These are phyloP conservation scores for Boletus fagicola DNA, from an alignment of 768 basidiomycete genomes.

Conservation along the genomic window DNA sequence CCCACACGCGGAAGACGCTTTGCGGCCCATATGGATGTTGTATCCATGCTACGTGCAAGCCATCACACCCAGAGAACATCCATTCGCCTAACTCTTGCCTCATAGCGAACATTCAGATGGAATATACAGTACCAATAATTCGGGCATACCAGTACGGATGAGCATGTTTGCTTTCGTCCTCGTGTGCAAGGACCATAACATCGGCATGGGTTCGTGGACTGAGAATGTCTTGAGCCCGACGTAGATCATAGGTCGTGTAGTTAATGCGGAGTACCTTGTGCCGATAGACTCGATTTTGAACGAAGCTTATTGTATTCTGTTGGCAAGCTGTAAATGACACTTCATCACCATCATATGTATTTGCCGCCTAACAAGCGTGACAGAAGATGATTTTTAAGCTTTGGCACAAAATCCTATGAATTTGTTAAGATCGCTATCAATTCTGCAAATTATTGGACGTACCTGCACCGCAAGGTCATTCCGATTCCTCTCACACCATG, in stretches of 20 bases:
- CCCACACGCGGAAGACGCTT: background rate
- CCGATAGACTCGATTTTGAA: no score
- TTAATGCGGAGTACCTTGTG: no score
- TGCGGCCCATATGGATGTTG: background rate
- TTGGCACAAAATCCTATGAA: background rate
- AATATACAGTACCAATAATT: constrained; percentile 3
- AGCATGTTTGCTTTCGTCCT: constrained; percentile 29
- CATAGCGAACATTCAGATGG: background rate
- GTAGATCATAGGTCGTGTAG: background rate
- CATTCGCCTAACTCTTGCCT: background rate
- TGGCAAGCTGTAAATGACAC: constrained; percentile 14
- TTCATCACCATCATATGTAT: constrained; percentile 29
- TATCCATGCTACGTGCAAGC: background rate
- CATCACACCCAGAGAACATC: background rate
- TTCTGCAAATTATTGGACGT: no score
- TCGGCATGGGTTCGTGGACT: constrained; percentile 37
- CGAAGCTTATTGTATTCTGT: background rate
- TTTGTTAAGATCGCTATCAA: no score
- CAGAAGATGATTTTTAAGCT: background rate
- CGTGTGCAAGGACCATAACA: constrained; percentile 37
- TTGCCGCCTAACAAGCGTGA: background rate
- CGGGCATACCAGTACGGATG: constrained; percentile 41
- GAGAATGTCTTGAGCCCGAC: constrained; percentile 36
- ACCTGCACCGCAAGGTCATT: background rate
- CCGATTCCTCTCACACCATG: background rate